phyloP scores from a whole-genome alignment of 2,329 filamentous ascomycete genomes.

The Alternaria gaisen region DNA sequence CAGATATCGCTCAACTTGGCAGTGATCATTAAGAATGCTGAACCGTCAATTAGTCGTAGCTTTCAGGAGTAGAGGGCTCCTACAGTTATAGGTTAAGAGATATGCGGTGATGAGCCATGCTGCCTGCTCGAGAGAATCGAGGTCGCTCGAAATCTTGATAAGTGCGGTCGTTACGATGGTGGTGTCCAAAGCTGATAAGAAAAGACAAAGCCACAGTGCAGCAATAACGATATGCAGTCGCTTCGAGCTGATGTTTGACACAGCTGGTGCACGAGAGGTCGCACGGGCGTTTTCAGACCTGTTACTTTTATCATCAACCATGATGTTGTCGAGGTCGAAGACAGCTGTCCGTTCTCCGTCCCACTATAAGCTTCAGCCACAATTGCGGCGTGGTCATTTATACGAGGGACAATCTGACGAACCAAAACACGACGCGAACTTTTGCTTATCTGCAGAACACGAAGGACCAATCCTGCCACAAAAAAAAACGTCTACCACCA shows the following conservation, averaged over 20 bases:
- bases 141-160: constrained; percentile 41
- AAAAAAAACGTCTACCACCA: no score
- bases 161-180: constrained; percentile 47
- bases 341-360: background rate
- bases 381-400: background rate
- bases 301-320: background rate
- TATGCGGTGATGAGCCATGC: constrained; percentile 40
- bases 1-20: constrained; percentile 46
- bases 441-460: no score
- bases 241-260: constrained; percentile 31
- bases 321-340: background rate
- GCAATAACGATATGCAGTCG: constrained; percentile 41
- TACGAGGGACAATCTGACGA: background rate
- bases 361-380: background rate
- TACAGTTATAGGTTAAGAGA: background rate
- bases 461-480: no score
- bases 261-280: constrained; percentile 1
- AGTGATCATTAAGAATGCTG: constrained; percentile 47
- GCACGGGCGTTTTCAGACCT: background rate
- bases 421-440: no score
- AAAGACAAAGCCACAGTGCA: constrained; percentile 46
- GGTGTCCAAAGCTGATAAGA: constrained; percentile 44
- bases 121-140: constrained; percentile 37
- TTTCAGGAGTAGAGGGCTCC: background rate
- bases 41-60: background rate